These are phyloP conservation scores for Acarospora socialis DNA, from an alignment of 2,329 filamentous ascomycete genomes.

Conservation along the genomic window DNA sequence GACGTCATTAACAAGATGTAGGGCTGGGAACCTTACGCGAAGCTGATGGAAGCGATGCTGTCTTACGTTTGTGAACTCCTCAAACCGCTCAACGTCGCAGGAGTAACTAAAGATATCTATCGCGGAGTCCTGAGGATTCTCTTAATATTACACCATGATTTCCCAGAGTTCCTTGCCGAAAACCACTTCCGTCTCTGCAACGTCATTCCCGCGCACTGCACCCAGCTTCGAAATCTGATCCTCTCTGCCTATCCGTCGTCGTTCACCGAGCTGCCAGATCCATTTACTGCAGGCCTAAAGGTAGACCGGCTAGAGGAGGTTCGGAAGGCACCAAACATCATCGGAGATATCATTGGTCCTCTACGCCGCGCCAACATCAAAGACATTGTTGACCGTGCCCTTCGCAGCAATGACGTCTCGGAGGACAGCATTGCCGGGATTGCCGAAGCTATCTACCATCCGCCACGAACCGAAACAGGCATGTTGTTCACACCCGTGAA, in stretches of 20 bases:
- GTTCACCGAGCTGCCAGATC: conserved; percentile 58
- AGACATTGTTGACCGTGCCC: conserved; percentile 35
- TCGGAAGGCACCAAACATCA: conserved; percentile 49
- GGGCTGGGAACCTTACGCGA: conserved; percentile 65
- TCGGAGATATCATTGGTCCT: conserved; percentile 44
- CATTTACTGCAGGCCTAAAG: conserved; percentile 58
- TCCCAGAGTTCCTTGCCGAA: conserved; percentile 79
- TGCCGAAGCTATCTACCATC: conserved; percentile 54
- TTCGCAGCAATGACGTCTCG: conserved; percentile 42
- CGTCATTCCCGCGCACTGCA: conserved; percentile 67
- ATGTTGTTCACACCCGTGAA: conserved; percentile 53
- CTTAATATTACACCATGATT: conserved; percentile 81
- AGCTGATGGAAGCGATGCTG: conserved; percentile 58
- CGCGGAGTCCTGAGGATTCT: conserved; percentile 70
- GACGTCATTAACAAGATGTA: conserved; percentile 12
- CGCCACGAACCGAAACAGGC: conserved; percentile 43
- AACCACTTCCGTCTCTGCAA: conserved; percentile 73
- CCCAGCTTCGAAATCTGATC: conserved; percentile 78
- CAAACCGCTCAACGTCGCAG: conserved; percentile 54
- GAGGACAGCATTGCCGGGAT: conserved; percentile 65
- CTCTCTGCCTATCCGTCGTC: conserved; percentile 63
- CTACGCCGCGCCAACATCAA: conserved; percentile 38
- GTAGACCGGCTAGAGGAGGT: conserved; percentile 64
- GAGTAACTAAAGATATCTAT: conserved; percentile 68
- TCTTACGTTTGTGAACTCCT: conserved; percentile 65